Evolutionary conservation across 2,329 filamentous ascomycete species (phyloP).

Genomic region (Phyllosticta paracitricarpa): DNA sequence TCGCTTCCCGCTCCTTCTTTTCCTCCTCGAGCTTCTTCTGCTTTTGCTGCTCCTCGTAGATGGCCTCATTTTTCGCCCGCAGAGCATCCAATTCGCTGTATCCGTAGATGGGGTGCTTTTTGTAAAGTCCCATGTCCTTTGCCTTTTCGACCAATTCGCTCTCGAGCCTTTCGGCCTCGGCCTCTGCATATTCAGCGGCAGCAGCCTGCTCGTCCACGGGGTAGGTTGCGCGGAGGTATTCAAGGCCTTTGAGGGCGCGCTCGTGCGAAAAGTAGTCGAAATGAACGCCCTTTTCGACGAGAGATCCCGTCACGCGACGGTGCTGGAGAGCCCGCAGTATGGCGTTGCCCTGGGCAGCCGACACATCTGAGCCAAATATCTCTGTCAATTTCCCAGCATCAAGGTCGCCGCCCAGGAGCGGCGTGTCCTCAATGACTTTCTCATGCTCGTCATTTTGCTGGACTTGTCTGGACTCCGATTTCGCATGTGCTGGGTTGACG

Average conservation of each 20-base stretch:
- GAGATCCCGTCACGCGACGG: constrained; percentile 28
- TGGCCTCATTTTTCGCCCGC: constrained; percentile 23
- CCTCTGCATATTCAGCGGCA: constrained; percentile 30
- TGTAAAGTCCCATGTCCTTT: constrained; percentile 20
- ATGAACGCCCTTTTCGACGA: constrained; percentile 29
- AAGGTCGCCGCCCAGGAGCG: constrained; percentile 9
- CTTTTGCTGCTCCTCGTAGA: constrained; percentile 23
- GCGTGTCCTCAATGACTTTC: neutral
- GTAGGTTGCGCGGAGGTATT: constrained; percentile 25
- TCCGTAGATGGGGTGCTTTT: constrained; percentile 18
- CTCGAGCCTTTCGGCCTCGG: constrained; percentile 28
- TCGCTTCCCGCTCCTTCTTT: constrained; percentile 15
- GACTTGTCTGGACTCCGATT: neutral
- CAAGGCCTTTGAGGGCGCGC: constrained; percentile 22
- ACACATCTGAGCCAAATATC: constrained; percentile 23
- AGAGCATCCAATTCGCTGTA: constrained; percentile 10
- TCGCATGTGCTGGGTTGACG: neutral
- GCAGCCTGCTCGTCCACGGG: constrained; percentile 32
- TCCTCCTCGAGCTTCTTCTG: constrained; percentile 16
- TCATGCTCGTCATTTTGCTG: neutral
- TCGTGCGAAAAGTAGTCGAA: constrained; percentile 17
- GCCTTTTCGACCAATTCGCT: constrained; percentile 23
- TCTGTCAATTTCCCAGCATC: neutral
- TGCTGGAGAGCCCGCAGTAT: constrained; percentile 30
- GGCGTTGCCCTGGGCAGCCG: constrained; percentile 23